Conservation (phyloP, 345 rosid genomes). For the Bruguiera sexangula region DNA sequence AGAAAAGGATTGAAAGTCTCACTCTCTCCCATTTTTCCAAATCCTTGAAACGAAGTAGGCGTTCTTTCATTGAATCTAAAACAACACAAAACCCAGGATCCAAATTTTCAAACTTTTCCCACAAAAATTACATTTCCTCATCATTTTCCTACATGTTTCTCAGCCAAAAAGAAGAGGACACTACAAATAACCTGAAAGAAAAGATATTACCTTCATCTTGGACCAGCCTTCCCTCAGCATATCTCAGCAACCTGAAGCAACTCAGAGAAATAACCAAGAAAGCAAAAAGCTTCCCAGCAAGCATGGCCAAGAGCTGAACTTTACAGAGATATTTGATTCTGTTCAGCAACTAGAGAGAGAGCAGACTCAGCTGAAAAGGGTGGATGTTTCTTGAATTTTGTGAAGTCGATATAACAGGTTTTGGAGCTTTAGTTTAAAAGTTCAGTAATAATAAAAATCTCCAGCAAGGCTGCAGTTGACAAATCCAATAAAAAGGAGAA, state of each 20-base stretch:
- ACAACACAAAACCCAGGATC: neutral
- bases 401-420: too few relatives aligned
- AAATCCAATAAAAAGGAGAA: too few relatives aligned
- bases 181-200: neutral
- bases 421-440: too few relatives aligned
- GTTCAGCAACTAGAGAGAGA: too few relatives aligned
- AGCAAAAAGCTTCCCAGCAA: slow-evolving; percentile 23
- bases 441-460: too few relatives aligned
- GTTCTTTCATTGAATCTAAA: neutral
- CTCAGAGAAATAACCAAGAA: slow-evolving; percentile 35
- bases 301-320: slow-evolving; percentile 27
- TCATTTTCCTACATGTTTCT: slow-evolving; percentile 7
- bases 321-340: neutral
- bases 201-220: slow-evolving; percentile 49
- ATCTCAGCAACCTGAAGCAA: slow-evolving; percentile 37
- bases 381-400: too few relatives aligned
- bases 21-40: neutral
- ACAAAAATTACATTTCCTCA: neutral
- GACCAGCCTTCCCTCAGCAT: slow-evolving; percentile 45
- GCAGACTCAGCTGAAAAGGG: too few relatives aligned
- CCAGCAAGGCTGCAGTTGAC: too few relatives aligned
- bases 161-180: slow-evolving; percentile 5
- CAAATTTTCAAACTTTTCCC: neutral
- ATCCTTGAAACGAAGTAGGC: slow-evolving; percentile 1
- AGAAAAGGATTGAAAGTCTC: neutral